phyloP scores from a whole-genome alignment of 2,329 filamentous ascomycete genomes.

The Elsinoe arachidis region DNA sequence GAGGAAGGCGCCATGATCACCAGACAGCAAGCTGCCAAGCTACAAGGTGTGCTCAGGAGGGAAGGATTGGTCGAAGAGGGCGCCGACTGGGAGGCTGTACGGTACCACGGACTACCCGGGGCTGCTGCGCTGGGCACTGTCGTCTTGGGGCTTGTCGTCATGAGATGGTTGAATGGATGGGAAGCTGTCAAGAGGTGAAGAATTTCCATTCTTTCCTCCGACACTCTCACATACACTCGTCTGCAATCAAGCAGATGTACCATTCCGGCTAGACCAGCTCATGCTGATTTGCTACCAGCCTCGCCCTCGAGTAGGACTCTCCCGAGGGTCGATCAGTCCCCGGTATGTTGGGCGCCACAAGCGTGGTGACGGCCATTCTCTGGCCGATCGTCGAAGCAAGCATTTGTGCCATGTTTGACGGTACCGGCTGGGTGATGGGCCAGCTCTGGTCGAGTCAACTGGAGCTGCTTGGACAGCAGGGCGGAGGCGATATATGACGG shows the following conservation, averaged over 20 bases:
- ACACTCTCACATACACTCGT: neutral
- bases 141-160: conserved; percentile 32
- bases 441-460: neutral
- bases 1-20: conserved; percentile 1
- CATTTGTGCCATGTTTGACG: neutral
- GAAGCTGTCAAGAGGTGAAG: conserved; percentile 38
- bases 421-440: neutral
- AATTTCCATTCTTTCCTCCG: neutral
- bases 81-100: neutral
- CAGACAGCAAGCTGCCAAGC: conserved; percentile 1
- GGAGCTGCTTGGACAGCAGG: neutral
- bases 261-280: neutral
- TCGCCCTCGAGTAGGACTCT: neutral
- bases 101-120: conserved; percentile 28
- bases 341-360: neutral
- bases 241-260: neutral
- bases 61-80: conserved; percentile 3
- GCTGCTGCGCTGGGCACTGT: conserved; percentile 33
- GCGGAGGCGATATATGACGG: neutral
- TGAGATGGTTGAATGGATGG: conserved; percentile 31
- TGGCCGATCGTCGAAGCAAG: neutral
- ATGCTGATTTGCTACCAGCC: neutral
- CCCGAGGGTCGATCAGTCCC: neutral
- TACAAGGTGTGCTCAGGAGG: conserved; percentile 4
- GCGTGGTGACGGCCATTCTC: neutral